Evolutionary conservation across 305 asterid genomes (phyloP).

Genomic region (Fraxinus sp.): DNA sequence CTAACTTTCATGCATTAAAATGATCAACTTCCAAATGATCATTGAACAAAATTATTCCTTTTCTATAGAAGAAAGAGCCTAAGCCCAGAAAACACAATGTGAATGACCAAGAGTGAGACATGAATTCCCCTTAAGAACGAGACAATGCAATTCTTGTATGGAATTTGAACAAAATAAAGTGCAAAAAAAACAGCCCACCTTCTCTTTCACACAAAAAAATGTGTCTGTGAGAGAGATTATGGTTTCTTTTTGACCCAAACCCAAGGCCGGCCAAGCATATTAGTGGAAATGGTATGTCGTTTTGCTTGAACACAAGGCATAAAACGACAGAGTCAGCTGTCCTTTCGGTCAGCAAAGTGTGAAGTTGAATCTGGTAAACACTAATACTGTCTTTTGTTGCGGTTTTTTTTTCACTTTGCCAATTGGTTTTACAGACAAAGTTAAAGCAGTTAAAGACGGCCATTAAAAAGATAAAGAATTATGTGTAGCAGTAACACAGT

Average conservation of each 20-base stretch:
- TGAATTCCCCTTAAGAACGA: constrained; percentile 51
- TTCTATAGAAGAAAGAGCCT: constrained; percentile 24
- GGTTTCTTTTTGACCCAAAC: constrained; percentile 33
- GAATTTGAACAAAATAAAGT: constrained; percentile 78
- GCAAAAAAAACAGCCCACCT: constrained; percentile 28
- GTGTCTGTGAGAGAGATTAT: constrained; percentile 26
- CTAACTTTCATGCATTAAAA: constrained; percentile 18
- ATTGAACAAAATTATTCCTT: not conserved
- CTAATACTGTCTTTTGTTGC: constrained; percentile 18
- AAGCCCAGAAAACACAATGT: constrained; percentile 32
- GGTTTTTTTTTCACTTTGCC: constrained; percentile 31
- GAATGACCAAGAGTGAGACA: constrained; percentile 58
- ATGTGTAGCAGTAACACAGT: constrained; percentile 33
- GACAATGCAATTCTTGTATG: constrained; percentile 63
- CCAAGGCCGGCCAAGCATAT: constrained; percentile 48
- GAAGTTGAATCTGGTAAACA: constrained; percentile 39
- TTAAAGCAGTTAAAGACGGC: constrained; percentile 48
- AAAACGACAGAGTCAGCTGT: constrained; percentile 50
- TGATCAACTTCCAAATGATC: constrained; percentile 31
- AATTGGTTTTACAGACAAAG: constrained; percentile 58
- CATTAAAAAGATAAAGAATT: constrained; percentile 48
- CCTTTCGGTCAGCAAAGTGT: constrained; percentile 59
- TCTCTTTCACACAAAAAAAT: constrained; percentile 35
- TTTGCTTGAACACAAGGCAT: constrained; percentile 27
- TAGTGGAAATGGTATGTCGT: constrained; percentile 48